Percentiles rank a stretch among this genome's conserved stretches.
Conservation (phyloP, 176 grass and related monocot species). For the Urochloa ruziziensis region DNA sequence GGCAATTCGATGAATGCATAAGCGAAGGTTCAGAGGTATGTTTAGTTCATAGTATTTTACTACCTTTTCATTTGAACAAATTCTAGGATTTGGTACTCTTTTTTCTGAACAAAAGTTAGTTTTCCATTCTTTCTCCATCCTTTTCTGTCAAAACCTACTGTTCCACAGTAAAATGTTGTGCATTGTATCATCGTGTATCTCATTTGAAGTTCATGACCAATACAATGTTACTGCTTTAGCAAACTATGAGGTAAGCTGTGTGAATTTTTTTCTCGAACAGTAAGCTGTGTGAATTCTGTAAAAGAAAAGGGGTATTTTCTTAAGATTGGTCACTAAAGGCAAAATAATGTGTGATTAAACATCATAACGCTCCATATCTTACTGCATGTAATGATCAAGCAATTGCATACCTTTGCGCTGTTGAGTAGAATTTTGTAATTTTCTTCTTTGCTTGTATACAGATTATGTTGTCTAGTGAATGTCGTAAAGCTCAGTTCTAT, state of each 20-base stretch:
- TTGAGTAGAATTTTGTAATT: neutral
- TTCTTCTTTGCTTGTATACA: neutral
- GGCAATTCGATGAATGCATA: conserved; percentile 77
- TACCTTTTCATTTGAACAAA: conserved; percentile 8
- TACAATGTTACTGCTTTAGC: neutral
- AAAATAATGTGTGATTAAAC: neutral
- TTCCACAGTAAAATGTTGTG: neutral
- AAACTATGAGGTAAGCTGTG: neutral
- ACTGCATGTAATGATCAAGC: neutral
- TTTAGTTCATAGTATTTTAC: conserved; percentile 16
- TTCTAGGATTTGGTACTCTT: neutral
- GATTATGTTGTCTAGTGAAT: neutral
- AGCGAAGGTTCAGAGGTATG: conserved; percentile 93
- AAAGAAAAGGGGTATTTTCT: neutral
- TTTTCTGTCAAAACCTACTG: neutral
- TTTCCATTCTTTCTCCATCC: neutral
- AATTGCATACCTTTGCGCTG: neutral
- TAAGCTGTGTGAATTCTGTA: neutral
- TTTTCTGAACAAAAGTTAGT: neutral
- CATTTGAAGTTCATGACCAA: neutral
- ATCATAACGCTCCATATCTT: neutral
- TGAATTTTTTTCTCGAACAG: no score
- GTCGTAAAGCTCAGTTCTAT: neutral
- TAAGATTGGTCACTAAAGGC: neutral
- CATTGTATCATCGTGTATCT: neutral